A percentile compares a stretch with the other conserved stretches of the same genome.
Conservation (phyloP, 2,329 filamentous ascomycete species). For the Conoideocrella luteorostrata region DNA sequence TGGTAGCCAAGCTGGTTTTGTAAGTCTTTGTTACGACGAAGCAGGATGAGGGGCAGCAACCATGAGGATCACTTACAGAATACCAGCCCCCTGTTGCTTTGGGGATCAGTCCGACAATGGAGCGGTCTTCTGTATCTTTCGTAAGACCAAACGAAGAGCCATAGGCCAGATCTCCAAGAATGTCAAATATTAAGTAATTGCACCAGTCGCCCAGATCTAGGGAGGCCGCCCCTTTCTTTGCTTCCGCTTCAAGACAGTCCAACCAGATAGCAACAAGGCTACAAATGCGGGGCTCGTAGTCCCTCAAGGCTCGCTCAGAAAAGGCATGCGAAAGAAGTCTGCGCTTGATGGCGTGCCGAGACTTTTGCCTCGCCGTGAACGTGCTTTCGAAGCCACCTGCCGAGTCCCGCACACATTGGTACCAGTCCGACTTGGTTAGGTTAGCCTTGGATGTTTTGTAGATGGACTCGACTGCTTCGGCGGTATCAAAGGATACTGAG, state of each 20-base stretch:
- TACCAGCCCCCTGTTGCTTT: slow-evolving; percentile 11
- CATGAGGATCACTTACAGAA: slow-evolving; percentile 12
- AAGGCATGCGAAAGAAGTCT: slow-evolving; percentile 4
- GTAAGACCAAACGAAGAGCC: slow-evolving; percentile 16
- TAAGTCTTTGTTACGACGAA: not conserved
- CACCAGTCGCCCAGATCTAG: slow-evolving; percentile 16
- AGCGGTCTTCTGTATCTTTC: slow-evolving; percentile 11
- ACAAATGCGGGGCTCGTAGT: slow-evolving; percentile 7
- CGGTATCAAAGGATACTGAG: slow-evolving; percentile 15
- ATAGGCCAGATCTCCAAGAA: slow-evolving; percentile 16
- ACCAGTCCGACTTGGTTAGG: slow-evolving; percentile 16
- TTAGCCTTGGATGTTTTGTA: slow-evolving; percentile 16
- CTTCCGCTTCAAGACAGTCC: slow-evolving; percentile 11
- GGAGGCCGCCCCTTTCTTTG: slow-evolving; percentile 5
- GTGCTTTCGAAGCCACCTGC: slow-evolving; percentile 6
- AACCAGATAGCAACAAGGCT: slow-evolving; percentile 14
- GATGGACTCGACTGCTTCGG: slow-evolving; percentile 12
- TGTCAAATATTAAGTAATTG: slow-evolving; percentile 16
- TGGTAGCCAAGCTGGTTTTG: slow-evolving; percentile 5
- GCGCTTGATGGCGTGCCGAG: slow-evolving; percentile 8
- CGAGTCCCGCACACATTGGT: slow-evolving; percentile 14
- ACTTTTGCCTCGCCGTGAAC: slow-evolving; percentile 14
- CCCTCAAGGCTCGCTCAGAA: slow-evolving; percentile 3
- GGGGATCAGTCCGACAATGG: slow-evolving; percentile 13
- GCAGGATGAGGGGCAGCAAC: not conserved